Percentiles rank a stretch among this genome's conserved stretches.
These are phyloP conservation scores for Clavaria fumosa DNA, from an alignment of 768 basidiomycete species.

Conservation along the genomic window DNA sequence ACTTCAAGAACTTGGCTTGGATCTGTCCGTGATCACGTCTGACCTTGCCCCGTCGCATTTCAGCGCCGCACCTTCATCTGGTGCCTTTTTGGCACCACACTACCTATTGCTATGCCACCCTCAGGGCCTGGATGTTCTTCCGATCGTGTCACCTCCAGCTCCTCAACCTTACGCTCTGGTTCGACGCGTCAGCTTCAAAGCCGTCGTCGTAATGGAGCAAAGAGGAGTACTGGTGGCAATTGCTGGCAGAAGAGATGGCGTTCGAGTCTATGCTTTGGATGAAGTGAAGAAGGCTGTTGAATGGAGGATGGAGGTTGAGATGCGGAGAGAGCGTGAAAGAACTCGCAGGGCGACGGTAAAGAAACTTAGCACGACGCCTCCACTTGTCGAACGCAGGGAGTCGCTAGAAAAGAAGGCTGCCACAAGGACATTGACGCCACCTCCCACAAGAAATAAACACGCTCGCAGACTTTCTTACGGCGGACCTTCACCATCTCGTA, in stretches of 20 bases:
- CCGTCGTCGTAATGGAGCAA: slow-evolving; percentile 86
- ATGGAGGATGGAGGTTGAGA: slow-evolving; percentile 74
- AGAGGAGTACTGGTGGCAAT: slow-evolving; percentile 84
- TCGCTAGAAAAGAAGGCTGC: slow-evolving; percentile 29
- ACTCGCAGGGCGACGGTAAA: slow-evolving; percentile 53
- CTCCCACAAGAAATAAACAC: slow-evolving; percentile 20
- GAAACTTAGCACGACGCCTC: slow-evolving; percentile 24
- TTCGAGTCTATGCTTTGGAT: slow-evolving; percentile 77
- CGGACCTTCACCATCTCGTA: slow-evolving; percentile 15
- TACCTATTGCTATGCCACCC: slow-evolving; percentile 74
- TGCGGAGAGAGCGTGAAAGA: slow-evolving; percentile 60
- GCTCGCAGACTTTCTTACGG: slow-evolving; percentile 28
- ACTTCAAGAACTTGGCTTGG: slow-evolving; percentile 61
- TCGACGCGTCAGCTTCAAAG: slow-evolving; percentile 68
- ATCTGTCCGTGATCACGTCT: slow-evolving; percentile 48
- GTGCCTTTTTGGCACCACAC: slow-evolving; percentile 68
- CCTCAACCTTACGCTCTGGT: slow-evolving; percentile 70
- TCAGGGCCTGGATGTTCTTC: slow-evolving; percentile 78
- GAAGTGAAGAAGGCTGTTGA: slow-evolving; percentile 78
- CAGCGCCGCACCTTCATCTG: slow-evolving; percentile 57
- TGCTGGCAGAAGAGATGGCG: slow-evolving; percentile 73
- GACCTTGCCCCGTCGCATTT: slow-evolving; percentile 66
- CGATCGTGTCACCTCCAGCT: slow-evolving; percentile 57
- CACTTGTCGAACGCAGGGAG: slow-evolving; percentile 27
- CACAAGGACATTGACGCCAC: slow-evolving; percentile 36